A percentile compares a stretch with the other conserved stretches of the same genome.
These are phyloP conservation scores for Kwoniella sp. DNA, from an alignment of 768 basidiomycete genomes.

Conservation along the genomic window DNA sequence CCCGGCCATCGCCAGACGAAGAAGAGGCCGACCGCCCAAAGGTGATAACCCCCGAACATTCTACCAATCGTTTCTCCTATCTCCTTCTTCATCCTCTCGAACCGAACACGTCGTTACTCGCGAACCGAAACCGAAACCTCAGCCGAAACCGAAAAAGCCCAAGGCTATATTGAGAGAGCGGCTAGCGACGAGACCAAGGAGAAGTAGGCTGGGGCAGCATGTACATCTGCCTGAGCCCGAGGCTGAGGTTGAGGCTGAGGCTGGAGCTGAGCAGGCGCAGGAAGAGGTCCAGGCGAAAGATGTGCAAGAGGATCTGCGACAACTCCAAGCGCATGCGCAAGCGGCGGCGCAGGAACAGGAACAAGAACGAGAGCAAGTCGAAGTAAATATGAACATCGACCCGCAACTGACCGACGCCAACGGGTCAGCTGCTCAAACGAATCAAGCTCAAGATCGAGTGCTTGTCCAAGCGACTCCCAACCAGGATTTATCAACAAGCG, in stretches of 20 bases:
- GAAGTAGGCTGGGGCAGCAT: neutral
- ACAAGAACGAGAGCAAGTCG: neutral
- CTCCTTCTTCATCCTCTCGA: slow-evolving; percentile 5
- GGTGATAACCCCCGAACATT: slow-evolving; percentile 20
- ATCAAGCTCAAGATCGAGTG: no score
- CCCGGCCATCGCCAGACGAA: slow-evolving; percentile 41
- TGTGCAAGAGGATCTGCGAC: neutral
- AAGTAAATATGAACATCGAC: neutral
- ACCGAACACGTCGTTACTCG: neutral
- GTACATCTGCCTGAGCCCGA: neutral
- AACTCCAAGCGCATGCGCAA: neutral
- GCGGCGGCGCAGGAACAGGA: no score
- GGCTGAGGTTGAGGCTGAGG: no score
- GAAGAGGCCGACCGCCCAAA: slow-evolving; percentile 46
- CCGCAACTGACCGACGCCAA: neutral
- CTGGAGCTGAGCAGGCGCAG: no score
- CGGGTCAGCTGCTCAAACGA: neutral
- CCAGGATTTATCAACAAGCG: no score
- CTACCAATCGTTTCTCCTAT: slow-evolving; percentile 27
- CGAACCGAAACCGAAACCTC: neutral
- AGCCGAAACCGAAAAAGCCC: slow-evolving; percentile 4
- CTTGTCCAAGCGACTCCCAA: no score
- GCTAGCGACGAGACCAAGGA: neutral
- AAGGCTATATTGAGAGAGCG: neutral
- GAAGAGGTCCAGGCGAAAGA: neutral